phyloP scores from a whole-genome alignment of 106 monocot genomes.

The Gastrodia elata region DNA sequence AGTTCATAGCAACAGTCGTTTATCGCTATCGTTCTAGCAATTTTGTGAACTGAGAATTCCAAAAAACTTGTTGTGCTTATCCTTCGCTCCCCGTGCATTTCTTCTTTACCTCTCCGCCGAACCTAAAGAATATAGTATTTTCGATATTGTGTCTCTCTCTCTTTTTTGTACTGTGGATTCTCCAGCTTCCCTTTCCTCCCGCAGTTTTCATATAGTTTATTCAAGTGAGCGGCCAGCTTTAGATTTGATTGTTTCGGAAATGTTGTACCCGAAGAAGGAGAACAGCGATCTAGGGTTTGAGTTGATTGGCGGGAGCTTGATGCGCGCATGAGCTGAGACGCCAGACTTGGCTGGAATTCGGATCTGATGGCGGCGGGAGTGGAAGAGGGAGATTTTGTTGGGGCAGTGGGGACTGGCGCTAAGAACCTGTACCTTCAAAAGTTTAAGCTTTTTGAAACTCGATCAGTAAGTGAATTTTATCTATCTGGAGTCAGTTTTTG shows the following conservation, averaged over 20 bases:
- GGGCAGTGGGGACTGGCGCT: not conserved
- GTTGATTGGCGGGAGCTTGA: slow-evolving; percentile 9
- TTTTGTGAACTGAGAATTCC: not conserved
- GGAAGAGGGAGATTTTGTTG: not conserved
- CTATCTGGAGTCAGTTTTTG: not conserved
- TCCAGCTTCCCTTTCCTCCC: not conserved
- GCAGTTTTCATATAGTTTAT: not conserved
- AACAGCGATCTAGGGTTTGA: slow-evolving; percentile 17
- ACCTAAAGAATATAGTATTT: too few relatives aligned
- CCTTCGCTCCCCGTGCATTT: not conserved
- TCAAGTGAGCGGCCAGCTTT: not conserved
- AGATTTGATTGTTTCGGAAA: not conserved
- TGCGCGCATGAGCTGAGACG: not conserved
- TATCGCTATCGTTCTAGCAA: not conserved
- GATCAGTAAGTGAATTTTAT: slow-evolving; percentile 31
- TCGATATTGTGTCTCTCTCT: not conserved
- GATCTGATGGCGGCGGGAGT: slow-evolving; percentile 18
- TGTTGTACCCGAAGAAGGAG: slow-evolving; percentile 28
- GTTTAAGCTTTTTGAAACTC: slow-evolving; percentile 61
- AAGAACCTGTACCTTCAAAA: slow-evolving; percentile 29
- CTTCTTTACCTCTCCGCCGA: not conserved
- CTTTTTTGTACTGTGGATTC: not conserved
- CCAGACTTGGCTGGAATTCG: slow-evolving; percentile 11
- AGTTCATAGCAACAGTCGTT: too few relatives aligned
- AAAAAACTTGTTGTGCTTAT: not conserved